Evolutionary conservation across 163 green algal genomes (phyloP), one percentile per base, ranked within the genome.

Genomic region (Picocystis sp.): DNA sequence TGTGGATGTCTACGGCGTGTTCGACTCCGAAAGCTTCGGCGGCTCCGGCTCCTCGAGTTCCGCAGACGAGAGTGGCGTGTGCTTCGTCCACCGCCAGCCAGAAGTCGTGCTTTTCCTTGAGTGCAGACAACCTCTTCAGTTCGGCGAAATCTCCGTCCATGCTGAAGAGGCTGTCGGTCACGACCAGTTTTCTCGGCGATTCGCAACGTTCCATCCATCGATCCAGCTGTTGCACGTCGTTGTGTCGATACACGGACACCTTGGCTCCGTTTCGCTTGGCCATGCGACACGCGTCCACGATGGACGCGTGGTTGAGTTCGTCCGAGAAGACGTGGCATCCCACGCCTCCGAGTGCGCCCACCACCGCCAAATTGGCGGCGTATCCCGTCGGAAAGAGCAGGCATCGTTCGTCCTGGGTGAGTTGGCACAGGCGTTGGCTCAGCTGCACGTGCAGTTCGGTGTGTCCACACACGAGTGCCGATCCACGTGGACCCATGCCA

Each of bases 61-160:
- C 43, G 42, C 73, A 85, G 49, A 94, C 83, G 38, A 97, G 75
- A 0, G 82, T 96, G 2, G 81, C 86, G 64, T 98, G 89, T n/a
- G 89, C 89, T 29, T 99, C 90, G 51, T 99, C 90, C 9, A 96
- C 53, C 3, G 72, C 76, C 33, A 96, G 70, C 49, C 96, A 66
- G 67, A 95, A 95, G 19, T 69, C 66, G 47, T 92, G 65, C 15
- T 69, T 66, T 13, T 44, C 24, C 29, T 70, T 73, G 45, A 97
- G 71, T 3, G 12, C 19, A 0, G 57, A 75, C 9, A 98, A 66
- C 2, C 55, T 77, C 52, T 66, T 13, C 17, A 99, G 53, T 57
- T 93, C 73, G 24, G 88, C 90, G 70, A 92, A 92, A 68, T 96
- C 87, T 0, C 90, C 90, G 56, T 97, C 87, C 88, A 97, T 97